Evolutionary conservation across 768 basidiomycete species (phyloP).

Genomic region (Suillus sp.): DNA sequence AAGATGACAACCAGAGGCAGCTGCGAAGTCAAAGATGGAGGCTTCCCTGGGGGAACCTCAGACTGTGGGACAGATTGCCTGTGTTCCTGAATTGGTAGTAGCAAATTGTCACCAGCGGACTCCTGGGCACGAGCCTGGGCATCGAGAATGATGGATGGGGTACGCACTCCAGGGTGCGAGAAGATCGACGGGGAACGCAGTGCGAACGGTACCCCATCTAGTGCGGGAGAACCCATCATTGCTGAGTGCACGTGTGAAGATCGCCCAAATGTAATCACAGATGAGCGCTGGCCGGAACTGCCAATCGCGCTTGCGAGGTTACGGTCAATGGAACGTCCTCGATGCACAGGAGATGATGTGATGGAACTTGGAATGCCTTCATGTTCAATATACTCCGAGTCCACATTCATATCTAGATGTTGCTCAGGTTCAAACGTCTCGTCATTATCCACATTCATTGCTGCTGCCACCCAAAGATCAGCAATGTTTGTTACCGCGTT

Average conservation of each 20-base stretch:
- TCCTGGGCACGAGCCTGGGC: constrained; percentile 59
- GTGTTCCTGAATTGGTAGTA: constrained; percentile 51
- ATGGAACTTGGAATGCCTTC: constrained; percentile 31
- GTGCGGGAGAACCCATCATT: constrained; percentile 36
- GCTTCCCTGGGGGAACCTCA: constrained; percentile 51
- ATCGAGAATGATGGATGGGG: constrained; percentile 74
- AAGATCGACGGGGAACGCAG: constrained; percentile 78
- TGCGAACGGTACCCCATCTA: constrained; percentile 40
- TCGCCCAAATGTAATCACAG: constrained; percentile 28
- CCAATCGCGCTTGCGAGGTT: constrained; percentile 12
- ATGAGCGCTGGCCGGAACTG: constrained; percentile 24
- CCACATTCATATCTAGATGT: constrained; percentile 42
- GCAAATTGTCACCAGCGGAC: constrained; percentile 39
- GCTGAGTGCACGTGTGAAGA: constrained; percentile 28
- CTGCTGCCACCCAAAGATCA: constrained; percentile 96
- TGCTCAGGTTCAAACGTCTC: constrained; percentile 41
- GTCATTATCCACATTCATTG: constrained; percentile 92
- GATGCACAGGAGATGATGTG: constrained; percentile 15
- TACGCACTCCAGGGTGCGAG: constrained; percentile 77
- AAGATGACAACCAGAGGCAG: constrained; percentile 84
- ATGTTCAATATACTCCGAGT: constrained; percentile 42
- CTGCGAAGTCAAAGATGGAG: constrained; percentile 67
- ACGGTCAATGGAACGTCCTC: constrained; percentile 23
- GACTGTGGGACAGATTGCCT: constrained; percentile 31
- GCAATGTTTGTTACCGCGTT: constrained; percentile 93